These are phyloP conservation scores for Leucogyrophana mollusca DNA, from an alignment of 768 basidiomycete genomes.

Conservation along the genomic window DNA sequence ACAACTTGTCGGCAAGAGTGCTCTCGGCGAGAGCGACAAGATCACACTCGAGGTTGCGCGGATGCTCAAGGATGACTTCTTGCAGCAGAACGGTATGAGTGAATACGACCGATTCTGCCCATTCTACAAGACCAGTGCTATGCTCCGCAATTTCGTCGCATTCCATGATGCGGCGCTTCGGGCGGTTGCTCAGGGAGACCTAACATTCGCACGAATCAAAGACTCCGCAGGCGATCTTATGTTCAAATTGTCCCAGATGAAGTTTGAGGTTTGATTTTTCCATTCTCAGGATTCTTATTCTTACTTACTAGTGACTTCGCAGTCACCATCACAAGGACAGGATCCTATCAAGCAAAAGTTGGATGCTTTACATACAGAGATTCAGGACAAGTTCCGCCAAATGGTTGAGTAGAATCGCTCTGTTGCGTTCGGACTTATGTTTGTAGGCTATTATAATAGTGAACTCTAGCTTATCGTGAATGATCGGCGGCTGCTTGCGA, in stretches of 20 bases:
- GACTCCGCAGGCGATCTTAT: constrained; percentile 85
- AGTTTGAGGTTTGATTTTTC: constrained; percentile 76
- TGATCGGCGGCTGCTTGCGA: constrained; percentile 7
- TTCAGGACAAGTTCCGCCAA: constrained; percentile 90
- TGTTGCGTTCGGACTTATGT: background rate
- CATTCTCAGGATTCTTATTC: background rate
- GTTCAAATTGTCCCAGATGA: constrained; percentile 99
- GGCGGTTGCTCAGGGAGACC: constrained; percentile 79
- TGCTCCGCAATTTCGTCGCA: constrained; percentile 92
- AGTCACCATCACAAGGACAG: constrained; percentile 92
- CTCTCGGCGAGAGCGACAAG: constrained; percentile 96
- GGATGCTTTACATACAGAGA: constrained; percentile 79
- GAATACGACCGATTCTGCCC: constrained; percentile 97
- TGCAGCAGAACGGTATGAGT: constrained; percentile 99
- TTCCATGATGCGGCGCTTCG: constrained; percentile 91
- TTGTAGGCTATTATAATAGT: background rate
- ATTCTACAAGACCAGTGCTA: constrained; percentile 97
- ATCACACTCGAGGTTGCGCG: constrained; percentile 96
- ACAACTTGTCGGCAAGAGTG: constrained; percentile 98
- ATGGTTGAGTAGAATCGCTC: constrained; percentile 60
- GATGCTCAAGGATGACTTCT: constrained; percentile 96
- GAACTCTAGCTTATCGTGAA: no score
- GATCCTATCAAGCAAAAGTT: constrained; percentile 80
- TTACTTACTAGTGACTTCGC: no score
- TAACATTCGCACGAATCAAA: constrained; percentile 85